Conservation (phyloP, 148 eudicot genomes). For the Selenicereus undatus region DNA sequence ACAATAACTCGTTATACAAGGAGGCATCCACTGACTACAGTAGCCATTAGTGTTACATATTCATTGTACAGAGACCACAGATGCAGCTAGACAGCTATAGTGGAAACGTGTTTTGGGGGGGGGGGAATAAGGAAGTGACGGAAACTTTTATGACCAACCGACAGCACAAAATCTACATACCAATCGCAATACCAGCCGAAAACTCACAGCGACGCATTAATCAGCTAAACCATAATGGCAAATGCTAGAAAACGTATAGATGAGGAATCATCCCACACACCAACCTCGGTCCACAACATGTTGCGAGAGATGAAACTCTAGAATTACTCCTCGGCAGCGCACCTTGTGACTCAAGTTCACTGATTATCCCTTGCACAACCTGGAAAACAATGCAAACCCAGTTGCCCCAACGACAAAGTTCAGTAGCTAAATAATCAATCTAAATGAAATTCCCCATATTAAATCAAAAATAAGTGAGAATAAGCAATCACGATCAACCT, state of each 20-base stretch:
- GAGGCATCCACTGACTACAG: too few relatives aligned
- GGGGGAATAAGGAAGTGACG: too few relatives aligned
- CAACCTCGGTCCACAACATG: constrained; percentile 98
- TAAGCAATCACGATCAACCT: constrained; percentile 40
- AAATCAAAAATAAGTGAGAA: neutral
- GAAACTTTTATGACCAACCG: too few relatives aligned
- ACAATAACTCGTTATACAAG: too few relatives aligned
- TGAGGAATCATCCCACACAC: constrained; percentile 10
- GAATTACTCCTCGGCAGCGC: constrained; percentile 97
- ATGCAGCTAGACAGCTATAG: too few relatives aligned
- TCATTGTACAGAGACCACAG: too few relatives aligned
- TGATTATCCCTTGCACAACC: constrained; percentile 97
- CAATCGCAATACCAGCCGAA: too few relatives aligned
- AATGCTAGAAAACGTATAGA: neutral
- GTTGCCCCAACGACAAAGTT: neutral
- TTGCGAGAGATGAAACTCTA: constrained; percentile 95
- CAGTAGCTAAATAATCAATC: neutral
- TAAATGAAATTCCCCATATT: neutral
- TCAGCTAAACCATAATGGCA: too few relatives aligned
- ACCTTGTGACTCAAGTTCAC: constrained; percentile 97
- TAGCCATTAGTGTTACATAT: too few relatives aligned
- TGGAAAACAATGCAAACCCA: constrained; percentile 22
- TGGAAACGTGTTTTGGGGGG: too few relatives aligned
- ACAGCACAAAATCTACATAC: too few relatives aligned
- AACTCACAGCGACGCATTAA: too few relatives aligned